phyloP scores from a whole-genome alignment of 495 filamentous ascomycete species.

The Tetracladium setigerum region DNA sequence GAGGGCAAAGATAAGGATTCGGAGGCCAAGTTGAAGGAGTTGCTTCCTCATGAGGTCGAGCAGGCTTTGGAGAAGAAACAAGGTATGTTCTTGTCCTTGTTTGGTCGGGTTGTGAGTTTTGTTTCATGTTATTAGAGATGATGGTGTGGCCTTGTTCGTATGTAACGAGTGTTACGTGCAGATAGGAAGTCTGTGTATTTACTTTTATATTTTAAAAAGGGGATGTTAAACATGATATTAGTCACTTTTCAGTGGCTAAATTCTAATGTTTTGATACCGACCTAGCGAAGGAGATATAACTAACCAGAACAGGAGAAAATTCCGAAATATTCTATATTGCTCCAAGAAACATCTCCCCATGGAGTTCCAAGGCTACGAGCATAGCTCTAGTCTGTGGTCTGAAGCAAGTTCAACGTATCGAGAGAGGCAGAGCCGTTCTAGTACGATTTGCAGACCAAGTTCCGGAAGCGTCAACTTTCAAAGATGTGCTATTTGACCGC shows the following conservation, averaged over 20 bases:
- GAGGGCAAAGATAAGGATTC: conserved; percentile 16
- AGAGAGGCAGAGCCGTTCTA: conserved; percentile 71
- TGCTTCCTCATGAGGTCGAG: conserved; percentile 24
- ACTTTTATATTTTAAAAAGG: too few species aligned
- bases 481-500: conserved; percentile 75
- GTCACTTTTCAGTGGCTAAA: not conserved
- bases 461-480: conserved; percentile 46
- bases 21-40: conserved; percentile 29
- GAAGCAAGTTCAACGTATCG: conserved; percentile 69
- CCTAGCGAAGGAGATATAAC: not conserved
- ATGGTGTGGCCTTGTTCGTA: too few species aligned
- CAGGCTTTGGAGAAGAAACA: not conserved
- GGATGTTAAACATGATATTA: not conserved
- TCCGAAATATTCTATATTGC: conserved; percentile 52
- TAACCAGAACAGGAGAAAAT: not conserved
- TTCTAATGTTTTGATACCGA: not conserved
- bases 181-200: not conserved
- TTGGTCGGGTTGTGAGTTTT: too few species aligned
- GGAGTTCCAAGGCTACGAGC: conserved; percentile 92
- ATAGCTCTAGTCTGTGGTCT: conserved; percentile 91
- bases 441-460: conserved; percentile 48
- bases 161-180: too few species aligned
- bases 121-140: too few species aligned
- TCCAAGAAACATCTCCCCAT: conserved; percentile 89
- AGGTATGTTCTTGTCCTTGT: too few species aligned